These are phyloP conservation scores for Yarrowia galli DNA, from an alignment of 1,139 yeast species.

Conservation along the genomic window DNA sequence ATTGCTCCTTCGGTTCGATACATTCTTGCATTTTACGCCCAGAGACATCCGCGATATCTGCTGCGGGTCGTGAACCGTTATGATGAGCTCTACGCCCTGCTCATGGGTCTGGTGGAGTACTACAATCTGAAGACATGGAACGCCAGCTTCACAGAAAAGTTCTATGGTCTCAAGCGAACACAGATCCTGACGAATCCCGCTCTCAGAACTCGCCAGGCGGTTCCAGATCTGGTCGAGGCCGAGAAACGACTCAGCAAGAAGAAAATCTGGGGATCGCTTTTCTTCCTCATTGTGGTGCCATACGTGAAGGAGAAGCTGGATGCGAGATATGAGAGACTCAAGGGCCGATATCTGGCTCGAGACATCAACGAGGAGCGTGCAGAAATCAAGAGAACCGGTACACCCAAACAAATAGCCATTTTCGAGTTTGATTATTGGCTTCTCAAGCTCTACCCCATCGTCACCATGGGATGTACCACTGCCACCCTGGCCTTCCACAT, in stretches of 20 bases:
- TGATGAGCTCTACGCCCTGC: conserved; percentile 73
- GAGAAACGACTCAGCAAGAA: conserved; percentile 60
- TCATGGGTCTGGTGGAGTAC: conserved; percentile 77
- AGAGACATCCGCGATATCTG: conserved; percentile 74
- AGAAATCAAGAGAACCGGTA: conserved; percentile 45
- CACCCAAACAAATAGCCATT: conserved; percentile 43
- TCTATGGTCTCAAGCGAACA: conserved; percentile 84
- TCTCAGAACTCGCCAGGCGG: conserved; percentile 46
- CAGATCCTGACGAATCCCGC: conserved; percentile 47
- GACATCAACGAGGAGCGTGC: conserved; percentile 53
- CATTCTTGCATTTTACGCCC: conserved; percentile 81
- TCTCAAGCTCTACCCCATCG: conserved; percentile 66
- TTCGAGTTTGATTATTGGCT: conserved; percentile 56
- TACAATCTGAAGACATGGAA: conserved; percentile 77
- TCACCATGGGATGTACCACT: conserved; percentile 59
- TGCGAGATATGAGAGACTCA: conserved; percentile 66
- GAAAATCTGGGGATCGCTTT: conserved; percentile 67
- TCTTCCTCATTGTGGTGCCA: conserved; percentile 70
- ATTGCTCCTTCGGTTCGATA: conserved; percentile 85
- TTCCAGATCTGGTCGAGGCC: conserved; percentile 61
- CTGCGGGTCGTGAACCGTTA: conserved; percentile 69
- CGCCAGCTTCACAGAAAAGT: conserved; percentile 88
- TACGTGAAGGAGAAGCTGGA: conserved; percentile 76
- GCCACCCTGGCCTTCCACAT: conserved; percentile 68
- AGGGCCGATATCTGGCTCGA: conserved; percentile 64